Conservation (phyloP, 2,329 filamentous ascomycete genomes). For the Fusarium mundagurra region DNA sequence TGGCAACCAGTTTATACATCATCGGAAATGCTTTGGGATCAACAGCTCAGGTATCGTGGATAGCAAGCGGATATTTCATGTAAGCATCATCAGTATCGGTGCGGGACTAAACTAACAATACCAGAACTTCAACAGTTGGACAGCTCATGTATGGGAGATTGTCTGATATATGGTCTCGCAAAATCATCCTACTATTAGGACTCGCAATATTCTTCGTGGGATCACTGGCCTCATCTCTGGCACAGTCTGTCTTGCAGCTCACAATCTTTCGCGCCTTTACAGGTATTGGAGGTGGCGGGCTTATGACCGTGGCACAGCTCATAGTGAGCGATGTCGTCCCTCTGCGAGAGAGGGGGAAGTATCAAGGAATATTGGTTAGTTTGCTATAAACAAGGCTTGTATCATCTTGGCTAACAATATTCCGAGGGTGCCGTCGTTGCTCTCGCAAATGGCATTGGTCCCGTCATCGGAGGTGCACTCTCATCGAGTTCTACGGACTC, state of each 20-base stretch:
- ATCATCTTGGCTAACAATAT: background rate
- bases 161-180: conserved; percentile 59
- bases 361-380: conserved; percentile 68
- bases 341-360: conserved; percentile 74
- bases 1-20: conserved; percentile 64
- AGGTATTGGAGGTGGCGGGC: conserved; percentile 74
- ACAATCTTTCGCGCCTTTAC: conserved; percentile 54
- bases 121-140: conserved; percentile 56
- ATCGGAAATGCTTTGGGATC: conserved; percentile 62
- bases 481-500: conserved; percentile 56
- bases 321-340: conserved; percentile 77
- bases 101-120: background rate
- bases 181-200: conserved; percentile 51
- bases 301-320: conserved; percentile 75
- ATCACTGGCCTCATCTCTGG: conserved; percentile 55
- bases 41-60: conserved; percentile 62
- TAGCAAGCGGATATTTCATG: conserved; percentile 66
- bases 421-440: conserved; percentile 59
- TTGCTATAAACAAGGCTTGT: fast-evolving
- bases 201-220: conserved; percentile 56
- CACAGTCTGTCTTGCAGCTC: conserved; percentile 52
- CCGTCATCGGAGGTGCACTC: conserved; percentile 62
- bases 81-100: conserved; percentile 40
- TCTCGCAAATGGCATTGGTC: conserved; percentile 63
- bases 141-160: conserved; percentile 58